These are phyloP conservation scores for Puccinellia tenuiflora DNA, from an alignment of 176 grass and related monocot species.

Conservation along the genomic window DNA sequence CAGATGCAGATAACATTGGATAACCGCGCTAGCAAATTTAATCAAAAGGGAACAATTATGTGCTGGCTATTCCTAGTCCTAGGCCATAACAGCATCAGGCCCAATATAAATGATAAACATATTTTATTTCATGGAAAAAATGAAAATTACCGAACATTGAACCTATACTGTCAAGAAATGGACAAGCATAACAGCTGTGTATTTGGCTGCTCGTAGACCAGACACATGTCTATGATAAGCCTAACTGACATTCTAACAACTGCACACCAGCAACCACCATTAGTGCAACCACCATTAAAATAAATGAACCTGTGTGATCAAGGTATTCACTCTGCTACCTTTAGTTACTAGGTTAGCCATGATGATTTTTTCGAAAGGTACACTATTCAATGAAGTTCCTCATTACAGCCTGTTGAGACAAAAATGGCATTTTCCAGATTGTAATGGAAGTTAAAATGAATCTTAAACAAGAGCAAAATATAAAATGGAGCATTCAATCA, in stretches of 20 bases:
- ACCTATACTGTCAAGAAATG: not conserved
- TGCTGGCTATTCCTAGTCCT: not conserved
- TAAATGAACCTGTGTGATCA: not conserved
- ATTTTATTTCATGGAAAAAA: not conserved
- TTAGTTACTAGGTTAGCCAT: not conserved
- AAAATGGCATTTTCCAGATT: not conserved
- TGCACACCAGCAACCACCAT: not conserved
- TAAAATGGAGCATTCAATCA: not conserved
- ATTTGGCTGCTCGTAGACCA: not conserved
- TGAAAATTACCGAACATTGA: not conserved
- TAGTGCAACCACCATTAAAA: no score
- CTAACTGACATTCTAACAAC: not conserved
- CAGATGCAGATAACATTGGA: not conserved
- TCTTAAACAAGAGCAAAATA: not conserved
- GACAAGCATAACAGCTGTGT: not conserved
- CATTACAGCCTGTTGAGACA: not conserved
- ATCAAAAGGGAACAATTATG: not conserved
- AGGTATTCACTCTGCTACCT: not conserved
- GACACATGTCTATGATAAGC: not conserved
- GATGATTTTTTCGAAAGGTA: not conserved
- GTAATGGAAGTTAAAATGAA: not conserved
- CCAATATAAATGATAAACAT: not conserved
- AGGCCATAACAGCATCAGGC: not conserved
- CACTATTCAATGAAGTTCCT: not conserved
- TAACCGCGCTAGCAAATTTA: not conserved